A percentile compares a stretch with the other conserved stretches of the same genome.
These are phyloP conservation scores for Lipomyces chichibuensis DNA, from an alignment of 805 yeast genomes.

Conservation along the genomic window DNA sequence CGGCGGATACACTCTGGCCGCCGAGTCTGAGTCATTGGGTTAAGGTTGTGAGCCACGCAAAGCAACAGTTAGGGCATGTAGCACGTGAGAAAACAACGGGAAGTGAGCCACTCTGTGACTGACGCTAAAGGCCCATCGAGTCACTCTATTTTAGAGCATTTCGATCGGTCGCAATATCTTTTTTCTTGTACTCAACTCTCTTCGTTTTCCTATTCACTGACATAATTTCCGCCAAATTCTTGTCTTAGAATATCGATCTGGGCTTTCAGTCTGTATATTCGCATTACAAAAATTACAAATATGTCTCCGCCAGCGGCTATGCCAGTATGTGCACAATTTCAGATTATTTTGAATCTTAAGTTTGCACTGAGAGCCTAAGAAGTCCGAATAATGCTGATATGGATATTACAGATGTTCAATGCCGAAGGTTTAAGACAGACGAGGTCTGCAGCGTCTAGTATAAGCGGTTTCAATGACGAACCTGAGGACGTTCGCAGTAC, in stretches of 20 bases:
- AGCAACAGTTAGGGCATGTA: too few species aligned
- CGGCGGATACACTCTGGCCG: too few species aligned
- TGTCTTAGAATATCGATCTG: neutral
- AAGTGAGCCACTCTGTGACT: too few species aligned
- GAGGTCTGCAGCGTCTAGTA: conserved; percentile 29
- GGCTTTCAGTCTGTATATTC: neutral
- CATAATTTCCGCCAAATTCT: neutral
- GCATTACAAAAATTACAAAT: neutral
- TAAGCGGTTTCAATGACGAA: conserved; percentile 30
- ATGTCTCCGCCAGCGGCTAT: neutral
- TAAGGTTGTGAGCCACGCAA: too few species aligned
- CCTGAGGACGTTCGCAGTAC: conserved; percentile 39
- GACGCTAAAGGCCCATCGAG: too few species aligned
- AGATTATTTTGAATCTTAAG: neutral
- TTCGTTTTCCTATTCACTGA: neutral
- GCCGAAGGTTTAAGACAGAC: conserved; percentile 22
- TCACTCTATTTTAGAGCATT: too few species aligned
- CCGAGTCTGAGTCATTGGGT: too few species aligned
- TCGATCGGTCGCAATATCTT: too few species aligned
- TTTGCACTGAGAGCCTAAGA: neutral
- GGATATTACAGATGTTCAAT: conserved; percentile 24
- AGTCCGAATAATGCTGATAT: neutral
- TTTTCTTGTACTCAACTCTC: too few species aligned
- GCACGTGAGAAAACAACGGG: too few species aligned
- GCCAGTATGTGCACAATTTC: neutral